A percentile compares a stretch with the other conserved stretches of the same genome.
These are phyloP conservation scores for Sporisorium scitamineum DNA, from an alignment of 1,284 basidiomycete species.

Conservation along the genomic window DNA sequence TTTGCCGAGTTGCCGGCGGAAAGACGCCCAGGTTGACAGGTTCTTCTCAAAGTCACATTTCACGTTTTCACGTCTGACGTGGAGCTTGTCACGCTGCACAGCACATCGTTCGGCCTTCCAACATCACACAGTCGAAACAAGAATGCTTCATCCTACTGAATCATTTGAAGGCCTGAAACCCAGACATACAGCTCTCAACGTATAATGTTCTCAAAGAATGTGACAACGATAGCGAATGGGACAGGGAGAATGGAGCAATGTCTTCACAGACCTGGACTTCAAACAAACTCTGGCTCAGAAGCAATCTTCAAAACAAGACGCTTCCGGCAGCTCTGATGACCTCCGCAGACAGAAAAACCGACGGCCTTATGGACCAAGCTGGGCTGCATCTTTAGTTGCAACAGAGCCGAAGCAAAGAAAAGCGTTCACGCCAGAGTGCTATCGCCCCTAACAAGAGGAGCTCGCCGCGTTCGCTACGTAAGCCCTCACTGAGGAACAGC, in stretches of 20 bases:
- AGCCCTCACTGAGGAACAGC: slow-evolving; percentile 12
- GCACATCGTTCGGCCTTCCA: not conserved
- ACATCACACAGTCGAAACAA: not conserved
- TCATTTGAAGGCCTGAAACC: too few species aligned
- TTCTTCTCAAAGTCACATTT: not conserved
- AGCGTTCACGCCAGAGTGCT: slow-evolving; percentile 22
- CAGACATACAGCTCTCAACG: not conserved
- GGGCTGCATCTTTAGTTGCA: slow-evolving; percentile 42
- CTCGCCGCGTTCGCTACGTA: slow-evolving; percentile 19
- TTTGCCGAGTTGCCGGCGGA: not conserved
- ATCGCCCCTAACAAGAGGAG: slow-evolving; percentile 22
- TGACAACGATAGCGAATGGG: not conserved
- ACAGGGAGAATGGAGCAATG: slow-evolving; percentile 9
- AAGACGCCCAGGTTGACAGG: not conserved
- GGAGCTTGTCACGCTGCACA: not conserved
- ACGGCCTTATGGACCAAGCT: slow-evolving; percentile 25
- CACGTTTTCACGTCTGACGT: not conserved
- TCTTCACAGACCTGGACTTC: slow-evolving; percentile 47
- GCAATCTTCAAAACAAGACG: not conserved
- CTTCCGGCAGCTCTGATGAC: slow-evolving; percentile 24
- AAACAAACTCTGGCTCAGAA: slow-evolving; percentile 20
- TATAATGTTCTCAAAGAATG: not conserved
- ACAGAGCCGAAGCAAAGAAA: slow-evolving; percentile 10
- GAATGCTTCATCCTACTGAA: not conserved
- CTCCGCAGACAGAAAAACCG: slow-evolving; percentile 31